Percentiles rank a stretch among this genome's conserved stretches.
Evolutionary conservation across 805 yeast genomes (phyloP).

Genomic region (Saturnispora silvae): DNA sequence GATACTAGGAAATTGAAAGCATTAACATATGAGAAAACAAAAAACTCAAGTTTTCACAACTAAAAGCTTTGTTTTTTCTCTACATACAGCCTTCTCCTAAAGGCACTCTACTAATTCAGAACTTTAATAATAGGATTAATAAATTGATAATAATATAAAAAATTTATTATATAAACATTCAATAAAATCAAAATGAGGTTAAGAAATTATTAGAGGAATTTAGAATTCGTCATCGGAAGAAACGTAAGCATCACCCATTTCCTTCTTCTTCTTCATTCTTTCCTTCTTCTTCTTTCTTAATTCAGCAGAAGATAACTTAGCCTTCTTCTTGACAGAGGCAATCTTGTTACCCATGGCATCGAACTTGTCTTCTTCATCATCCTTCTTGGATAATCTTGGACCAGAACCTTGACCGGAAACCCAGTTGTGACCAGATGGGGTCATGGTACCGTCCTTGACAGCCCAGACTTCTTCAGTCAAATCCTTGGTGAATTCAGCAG

Average conservation of each 20-base stretch:
- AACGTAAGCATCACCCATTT: constrained; percentile 97
- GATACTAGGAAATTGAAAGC: no score
- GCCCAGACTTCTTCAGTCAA: constrained; percentile 99
- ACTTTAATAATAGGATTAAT: not conserved
- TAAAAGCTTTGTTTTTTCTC: not conserved
- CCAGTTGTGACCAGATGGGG: constrained; percentile 99
- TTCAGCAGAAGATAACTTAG: constrained; percentile 97
- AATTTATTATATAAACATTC: not conserved
- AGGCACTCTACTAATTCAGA: not conserved
- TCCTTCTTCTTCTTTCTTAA: constrained; percentile 99
- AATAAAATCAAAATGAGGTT: not conserved
- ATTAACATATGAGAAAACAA: no score
- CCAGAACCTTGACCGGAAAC: constrained; percentile 99
- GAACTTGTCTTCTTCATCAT: constrained; percentile 93
- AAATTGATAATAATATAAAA: no score
- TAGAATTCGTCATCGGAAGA: constrained; percentile 82
- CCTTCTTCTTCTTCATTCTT: constrained; percentile 99
- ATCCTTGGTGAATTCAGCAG: constrained; percentile 99
- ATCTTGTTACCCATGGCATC: constrained; percentile 99
- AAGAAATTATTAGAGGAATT: constrained; percentile 12
- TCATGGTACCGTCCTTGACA: constrained; percentile 94
- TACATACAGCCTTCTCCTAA: not conserved
- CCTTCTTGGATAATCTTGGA: constrained; percentile 96
- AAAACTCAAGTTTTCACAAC: no score
- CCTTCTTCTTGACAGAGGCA: constrained; percentile 90